Conservation (phyloP, 768 basidiomycete genomes). For the Ramaria rubella region DNA sequence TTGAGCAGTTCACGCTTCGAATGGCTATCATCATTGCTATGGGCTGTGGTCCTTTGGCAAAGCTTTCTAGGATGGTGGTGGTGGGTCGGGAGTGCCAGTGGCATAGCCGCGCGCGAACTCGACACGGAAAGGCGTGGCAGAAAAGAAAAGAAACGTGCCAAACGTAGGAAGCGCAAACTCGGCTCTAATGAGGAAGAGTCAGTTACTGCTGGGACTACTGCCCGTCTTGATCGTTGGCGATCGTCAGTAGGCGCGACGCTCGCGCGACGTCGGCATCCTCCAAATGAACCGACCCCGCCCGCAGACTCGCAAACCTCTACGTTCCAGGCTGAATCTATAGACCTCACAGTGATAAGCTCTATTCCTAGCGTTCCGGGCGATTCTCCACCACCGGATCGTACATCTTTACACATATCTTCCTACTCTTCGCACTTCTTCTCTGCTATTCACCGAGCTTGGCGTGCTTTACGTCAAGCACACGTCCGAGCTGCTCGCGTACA, state of each 20-base stretch:
- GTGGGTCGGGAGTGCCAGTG: conserved; percentile 84
- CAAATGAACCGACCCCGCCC: conserved; percentile 11
- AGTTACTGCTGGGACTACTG: neutral
- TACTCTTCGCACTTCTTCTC: conserved; percentile 19
- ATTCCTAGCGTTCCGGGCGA: neutral
- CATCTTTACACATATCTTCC: conserved; percentile 27
- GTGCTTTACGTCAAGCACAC: conserved; percentile 62
- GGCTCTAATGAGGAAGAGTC: conserved; percentile 3
- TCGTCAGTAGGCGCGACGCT: conserved; percentile 1
- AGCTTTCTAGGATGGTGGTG: conserved; percentile 98
- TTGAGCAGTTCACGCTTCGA: conserved; percentile 73
- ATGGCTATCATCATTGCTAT: conserved; percentile 90
- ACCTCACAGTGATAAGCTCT: neutral
- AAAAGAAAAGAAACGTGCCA: conserved; percentile 19
- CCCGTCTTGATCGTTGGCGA: conserved; percentile 15
- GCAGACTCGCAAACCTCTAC: neutral
- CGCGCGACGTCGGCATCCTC: conserved; percentile 10
- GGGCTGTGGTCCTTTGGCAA: conserved; percentile 95
- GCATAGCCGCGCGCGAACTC: conserved; percentile 70
- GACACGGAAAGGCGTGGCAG: conserved; percentile 48
- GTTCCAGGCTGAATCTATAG: conserved; percentile 3
- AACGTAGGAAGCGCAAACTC: conserved; percentile 13
- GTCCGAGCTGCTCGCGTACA: conserved; percentile 62
- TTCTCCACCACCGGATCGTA: neutral
- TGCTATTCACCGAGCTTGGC: conserved; percentile 48